Conservation (phyloP, 352 stramenopile species). For the Phytophthora podocarpi region DNA sequence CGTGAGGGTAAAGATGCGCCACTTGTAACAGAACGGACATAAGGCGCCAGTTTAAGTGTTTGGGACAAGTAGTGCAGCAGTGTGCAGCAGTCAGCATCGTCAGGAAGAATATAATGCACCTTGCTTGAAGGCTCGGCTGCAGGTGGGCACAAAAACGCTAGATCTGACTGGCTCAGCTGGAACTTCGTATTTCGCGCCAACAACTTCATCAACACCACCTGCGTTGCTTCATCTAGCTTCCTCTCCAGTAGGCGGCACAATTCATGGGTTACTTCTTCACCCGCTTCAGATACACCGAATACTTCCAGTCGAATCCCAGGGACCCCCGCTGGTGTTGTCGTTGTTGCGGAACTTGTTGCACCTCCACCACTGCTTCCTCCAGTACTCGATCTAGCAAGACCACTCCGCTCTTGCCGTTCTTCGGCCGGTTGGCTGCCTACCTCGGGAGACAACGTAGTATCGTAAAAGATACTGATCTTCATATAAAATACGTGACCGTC, state of each 20-base stretch:
- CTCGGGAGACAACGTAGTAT: slow-evolving; percentile 11
- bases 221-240: slow-evolving; percentile 88
- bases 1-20: slow-evolving; percentile 17
- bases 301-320: slow-evolving; percentile 80
- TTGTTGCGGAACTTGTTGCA: slow-evolving; percentile 9
- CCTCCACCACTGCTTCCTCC: slow-evolving; percentile 25
- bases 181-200: slow-evolving; percentile 86
- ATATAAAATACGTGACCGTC: slow-evolving; percentile 91
- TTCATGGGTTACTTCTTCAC: slow-evolving; percentile 87
- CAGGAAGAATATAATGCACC: slow-evolving; percentile 52
- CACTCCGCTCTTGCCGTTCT: slow-evolving; percentile 35
- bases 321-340: slow-evolving; percentile 15
- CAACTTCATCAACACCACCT: slow-evolving; percentile 88
- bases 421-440: slow-evolving; percentile 11
- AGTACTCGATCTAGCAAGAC: slow-evolving; percentile 26
- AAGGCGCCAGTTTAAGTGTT: slow-evolving; percentile 56
- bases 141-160: slow-evolving; percentile 79
- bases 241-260: slow-evolving; percentile 79
- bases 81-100: slow-evolving; percentile 32
- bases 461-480: slow-evolving; percentile 76
- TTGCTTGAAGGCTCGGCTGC: slow-evolving; percentile 39
- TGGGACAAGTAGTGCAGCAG: slow-evolving; percentile 70
- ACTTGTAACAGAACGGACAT: slow-evolving; percentile 57
- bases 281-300: slow-evolving; percentile 79
- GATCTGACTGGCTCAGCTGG: slow-evolving; percentile 72